Percentiles rank a stretch among this genome's conserved stretches.
Conservation (phyloP, 2,329 filamentous ascomycete genomes). For the Penicillium sp. region DNA sequence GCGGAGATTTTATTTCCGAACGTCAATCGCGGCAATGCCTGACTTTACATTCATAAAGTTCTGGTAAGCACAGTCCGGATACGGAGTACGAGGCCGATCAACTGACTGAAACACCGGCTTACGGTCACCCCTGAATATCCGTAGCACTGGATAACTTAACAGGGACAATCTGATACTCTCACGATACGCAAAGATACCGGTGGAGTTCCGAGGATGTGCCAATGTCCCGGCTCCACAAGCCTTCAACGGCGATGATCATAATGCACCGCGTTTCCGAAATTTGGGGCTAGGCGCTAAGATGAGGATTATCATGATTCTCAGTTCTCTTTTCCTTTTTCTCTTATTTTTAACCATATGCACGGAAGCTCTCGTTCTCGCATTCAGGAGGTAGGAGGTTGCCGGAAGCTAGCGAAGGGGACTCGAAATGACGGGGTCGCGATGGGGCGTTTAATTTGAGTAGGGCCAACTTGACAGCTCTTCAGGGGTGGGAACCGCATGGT, state of each 20-base stretch:
- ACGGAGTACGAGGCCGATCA: not conserved
- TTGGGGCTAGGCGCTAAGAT: not conserved
- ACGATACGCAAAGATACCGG: not conserved
- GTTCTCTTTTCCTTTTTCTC: too few species aligned
- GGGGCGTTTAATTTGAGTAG: constrained; percentile 7
- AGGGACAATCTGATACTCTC: not conserved
- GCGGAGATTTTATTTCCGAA: not conserved
- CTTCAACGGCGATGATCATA: constrained; percentile 16
- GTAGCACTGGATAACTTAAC: not conserved
- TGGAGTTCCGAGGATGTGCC: constrained; percentile 1
- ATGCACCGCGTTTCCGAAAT: not conserved
- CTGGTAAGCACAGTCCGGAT: not conserved
- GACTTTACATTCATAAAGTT: not conserved
- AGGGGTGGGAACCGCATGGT: constrained; percentile 1
- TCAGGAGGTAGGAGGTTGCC: not conserved
- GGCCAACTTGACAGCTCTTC: constrained; percentile 10
- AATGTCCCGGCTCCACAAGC: constrained; percentile 4
- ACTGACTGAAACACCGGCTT: constrained; percentile 7
- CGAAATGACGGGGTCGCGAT: not conserved
- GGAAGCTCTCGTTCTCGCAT: not conserved
- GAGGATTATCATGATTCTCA: not conserved
- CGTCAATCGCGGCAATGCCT: not conserved
- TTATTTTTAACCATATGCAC: not conserved
- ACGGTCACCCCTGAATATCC: not conserved
- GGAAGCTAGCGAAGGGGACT: not conserved